These are phyloP conservation scores for Phytophthora syringae DNA, from an alignment of 352 stramenopile genomes.

Conservation along the genomic window DNA sequence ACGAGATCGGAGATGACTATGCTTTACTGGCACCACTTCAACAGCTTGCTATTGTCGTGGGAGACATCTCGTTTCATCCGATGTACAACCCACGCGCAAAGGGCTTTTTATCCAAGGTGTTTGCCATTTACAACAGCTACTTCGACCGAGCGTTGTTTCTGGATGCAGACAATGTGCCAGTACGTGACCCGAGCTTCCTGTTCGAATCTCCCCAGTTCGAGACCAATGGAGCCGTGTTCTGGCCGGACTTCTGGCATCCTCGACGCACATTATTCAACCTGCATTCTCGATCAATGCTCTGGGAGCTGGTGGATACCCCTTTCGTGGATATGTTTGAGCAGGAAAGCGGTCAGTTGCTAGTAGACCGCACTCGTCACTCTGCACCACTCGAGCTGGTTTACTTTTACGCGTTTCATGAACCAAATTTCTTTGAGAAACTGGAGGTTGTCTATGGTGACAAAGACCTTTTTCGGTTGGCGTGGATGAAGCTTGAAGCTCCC, in stretches of 20 bases:
- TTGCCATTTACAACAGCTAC: slow-evolving; percentile 53
- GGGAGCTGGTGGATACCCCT: slow-evolving; percentile 48
- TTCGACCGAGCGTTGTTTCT: slow-evolving; percentile 59
- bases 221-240: slow-evolving; percentile 58
- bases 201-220: slow-evolving; percentile 46
- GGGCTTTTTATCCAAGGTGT: slow-evolving; percentile 56
- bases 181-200: slow-evolving; percentile 52
- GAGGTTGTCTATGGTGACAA: slow-evolving; percentile 58
- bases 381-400: slow-evolving; percentile 42
- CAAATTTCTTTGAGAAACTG: slow-evolving; percentile 39
- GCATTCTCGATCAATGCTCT: slow-evolving; percentile 54
- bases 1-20: slow-evolving; percentile 33
- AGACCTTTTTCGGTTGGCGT: slow-evolving; percentile 62
- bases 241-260: slow-evolving; percentile 75
- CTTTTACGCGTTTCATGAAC: slow-evolving; percentile 50
- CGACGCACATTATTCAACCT: slow-evolving; percentile 62
- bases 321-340: slow-evolving; percentile 72
- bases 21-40: slow-evolving; percentile 27
- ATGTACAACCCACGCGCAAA: slow-evolving; percentile 43
- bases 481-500: slow-evolving; percentile 48
- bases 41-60: slow-evolving; percentile 30
- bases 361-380: slow-evolving; percentile 45
- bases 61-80: slow-evolving; percentile 28
- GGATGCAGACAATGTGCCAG: slow-evolving; percentile 61
- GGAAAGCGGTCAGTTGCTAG: slow-evolving; percentile 62